Evolutionary conservation across 768 basidiomycete species (phyloP).

Genomic region (Kwoniella dejecticola): DNA sequence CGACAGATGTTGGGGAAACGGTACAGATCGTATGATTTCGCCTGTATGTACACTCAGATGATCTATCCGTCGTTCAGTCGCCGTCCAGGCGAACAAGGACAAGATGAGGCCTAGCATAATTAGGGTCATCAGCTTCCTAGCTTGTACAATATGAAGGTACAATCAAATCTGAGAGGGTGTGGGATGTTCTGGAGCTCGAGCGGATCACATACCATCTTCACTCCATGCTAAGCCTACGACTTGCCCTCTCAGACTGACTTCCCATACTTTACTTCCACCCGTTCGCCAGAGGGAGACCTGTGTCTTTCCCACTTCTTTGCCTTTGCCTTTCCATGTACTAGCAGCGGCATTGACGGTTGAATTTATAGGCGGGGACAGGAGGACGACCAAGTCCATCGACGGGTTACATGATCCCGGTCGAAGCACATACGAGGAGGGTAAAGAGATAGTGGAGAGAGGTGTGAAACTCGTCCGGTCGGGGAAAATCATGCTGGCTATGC

Average conservation of each 20-base stretch:
- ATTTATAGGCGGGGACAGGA: conserved; percentile 13
- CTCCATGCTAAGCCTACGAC: conserved; percentile 41
- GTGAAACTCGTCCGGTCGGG: conserved; percentile 30
- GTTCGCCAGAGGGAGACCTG: conserved; percentile 21
- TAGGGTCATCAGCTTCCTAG: neutral
- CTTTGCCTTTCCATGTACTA: conserved; percentile 15
- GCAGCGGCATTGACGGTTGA: neutral
- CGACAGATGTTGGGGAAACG: neutral
- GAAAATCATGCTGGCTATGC: conserved; percentile 20
- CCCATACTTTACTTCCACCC: conserved; percentile 44
- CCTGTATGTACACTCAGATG: conserved; percentile 47
- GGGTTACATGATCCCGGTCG: conserved; percentile 45
- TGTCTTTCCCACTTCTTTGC: conserved; percentile 12
- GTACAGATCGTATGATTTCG: conserved; percentile 25
- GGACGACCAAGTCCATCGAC: conserved; percentile 44
- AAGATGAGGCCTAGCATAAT: conserved; percentile 30
- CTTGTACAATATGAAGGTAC: no score
- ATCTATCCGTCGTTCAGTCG: conserved; percentile 13
- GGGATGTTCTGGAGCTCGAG: neutral
- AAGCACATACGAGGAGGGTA: conserved; percentile 21
- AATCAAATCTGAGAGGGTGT: no score
- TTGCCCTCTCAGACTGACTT: conserved; percentile 27
- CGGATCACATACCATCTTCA: conserved; percentile 31
- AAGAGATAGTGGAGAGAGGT: conserved; percentile 29
- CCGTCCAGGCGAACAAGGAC: conserved; percentile 20